Percentiles rank a stretch among this genome's conserved stretches.
Conservation (phyloP, 2,329 filamentous ascomycete species). For the Hypoxylon sp. region DNA sequence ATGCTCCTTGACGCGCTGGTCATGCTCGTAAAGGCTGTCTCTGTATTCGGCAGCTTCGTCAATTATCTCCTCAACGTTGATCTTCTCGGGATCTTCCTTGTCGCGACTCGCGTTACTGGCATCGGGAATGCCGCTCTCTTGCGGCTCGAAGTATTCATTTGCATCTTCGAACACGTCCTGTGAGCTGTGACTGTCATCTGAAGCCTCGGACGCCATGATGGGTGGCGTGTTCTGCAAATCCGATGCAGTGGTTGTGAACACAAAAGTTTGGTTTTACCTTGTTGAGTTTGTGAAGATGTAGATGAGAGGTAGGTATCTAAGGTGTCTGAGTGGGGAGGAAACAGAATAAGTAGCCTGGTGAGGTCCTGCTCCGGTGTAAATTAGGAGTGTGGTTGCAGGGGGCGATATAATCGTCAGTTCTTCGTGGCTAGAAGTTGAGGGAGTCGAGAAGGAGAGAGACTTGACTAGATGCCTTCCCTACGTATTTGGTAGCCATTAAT, state of each 20-base stretch:
- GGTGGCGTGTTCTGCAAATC: neutral
- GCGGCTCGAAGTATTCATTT: neutral
- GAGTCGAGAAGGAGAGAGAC: neutral
- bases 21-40: neutral
- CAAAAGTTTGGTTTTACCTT: neutral
- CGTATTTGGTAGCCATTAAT: neutral
- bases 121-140: neutral
- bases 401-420: neutral
- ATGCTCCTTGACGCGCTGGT: neutral
- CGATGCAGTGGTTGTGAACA: neutral
- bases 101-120: neutral
- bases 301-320: neutral
- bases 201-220: neutral
- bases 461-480: neutral
- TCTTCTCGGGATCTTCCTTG: neutral
- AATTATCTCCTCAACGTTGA: neutral
- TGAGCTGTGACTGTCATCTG: neutral
- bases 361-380: neutral
- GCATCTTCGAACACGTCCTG: neutral
- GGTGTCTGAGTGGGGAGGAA: too few species aligned
- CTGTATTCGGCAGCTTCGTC: neutral
- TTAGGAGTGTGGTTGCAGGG: neutral
- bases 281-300: neutral
- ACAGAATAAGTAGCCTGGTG: neutral
- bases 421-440: neutral